phyloP scores from a whole-genome alignment of 257 asterid genomes.

The Solanum pimpinellifolium region DNA sequence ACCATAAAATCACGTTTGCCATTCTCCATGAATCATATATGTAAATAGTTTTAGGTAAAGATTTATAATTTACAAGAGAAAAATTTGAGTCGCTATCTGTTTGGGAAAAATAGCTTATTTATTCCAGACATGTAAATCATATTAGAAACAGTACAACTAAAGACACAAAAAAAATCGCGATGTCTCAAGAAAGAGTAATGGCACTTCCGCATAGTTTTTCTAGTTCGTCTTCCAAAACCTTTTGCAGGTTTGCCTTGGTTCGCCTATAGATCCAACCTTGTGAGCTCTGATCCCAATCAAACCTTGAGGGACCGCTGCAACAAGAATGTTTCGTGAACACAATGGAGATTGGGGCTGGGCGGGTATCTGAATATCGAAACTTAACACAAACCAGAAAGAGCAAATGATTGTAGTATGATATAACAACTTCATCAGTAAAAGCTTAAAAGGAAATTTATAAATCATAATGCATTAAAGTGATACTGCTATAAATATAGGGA shows the following conservation, averaged over 20 bases:
- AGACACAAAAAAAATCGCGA: neutral
- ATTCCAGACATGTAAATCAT: neutral
- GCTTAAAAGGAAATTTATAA: too few species aligned
- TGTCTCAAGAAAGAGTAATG: conserved; percentile 26
- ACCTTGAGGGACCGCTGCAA: conserved; percentile 89
- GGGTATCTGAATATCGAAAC: neutral
- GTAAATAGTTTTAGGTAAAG: neutral
- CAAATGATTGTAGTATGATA: neutral
- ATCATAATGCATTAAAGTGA: neutral
- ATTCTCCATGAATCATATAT: neutral
- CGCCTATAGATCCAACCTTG: conserved; percentile 70
- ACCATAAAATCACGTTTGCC: neutral
- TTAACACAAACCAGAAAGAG: neutral
- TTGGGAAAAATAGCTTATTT: neutral
- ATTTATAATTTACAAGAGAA: neutral
- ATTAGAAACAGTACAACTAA: neutral
- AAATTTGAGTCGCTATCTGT: neutral
- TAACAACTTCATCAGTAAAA: too few species aligned
- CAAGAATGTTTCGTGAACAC: neutral
- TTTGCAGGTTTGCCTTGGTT: conserved; percentile 32
- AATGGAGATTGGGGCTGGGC: neutral
- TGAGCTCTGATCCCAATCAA: conserved; percentile 68
- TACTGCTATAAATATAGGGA: neutral
- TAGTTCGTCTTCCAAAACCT: conserved; percentile 55
- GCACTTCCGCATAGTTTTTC: conserved; percentile 56